phyloP scores from a whole-genome alignment of 768 basidiomycete genomes.

The Phanerochaete sordida region DNA sequence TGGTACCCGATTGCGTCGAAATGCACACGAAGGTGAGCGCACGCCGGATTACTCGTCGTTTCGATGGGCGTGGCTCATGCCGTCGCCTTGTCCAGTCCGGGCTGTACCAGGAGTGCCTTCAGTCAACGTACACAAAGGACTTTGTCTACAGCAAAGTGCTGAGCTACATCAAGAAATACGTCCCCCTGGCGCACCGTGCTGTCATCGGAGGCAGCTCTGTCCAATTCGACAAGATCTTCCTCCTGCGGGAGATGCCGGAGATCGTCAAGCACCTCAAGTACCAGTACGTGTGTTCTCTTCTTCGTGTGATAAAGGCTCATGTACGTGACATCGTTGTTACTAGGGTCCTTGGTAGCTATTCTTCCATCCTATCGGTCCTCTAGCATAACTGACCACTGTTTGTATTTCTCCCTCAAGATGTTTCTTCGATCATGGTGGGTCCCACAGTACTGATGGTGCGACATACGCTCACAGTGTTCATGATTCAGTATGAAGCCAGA shows the following conservation, averaged over 20 bases:
- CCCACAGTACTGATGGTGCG: no score
- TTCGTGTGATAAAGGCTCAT: background rate
- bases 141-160: background rate
- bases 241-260: background rate
- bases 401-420: no score
- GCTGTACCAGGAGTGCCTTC: background rate
- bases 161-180: background rate
- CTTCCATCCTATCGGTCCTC: no score
- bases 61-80: no score
- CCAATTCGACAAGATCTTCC: background rate
- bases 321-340: no score
- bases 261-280: background rate
- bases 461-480: no score
- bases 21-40: background rate
- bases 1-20: background rate
- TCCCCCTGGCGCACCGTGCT: background rate
- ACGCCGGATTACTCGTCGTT: no score
- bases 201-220: background rate
- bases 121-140: background rate
- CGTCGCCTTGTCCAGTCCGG: background rate
- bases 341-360: no score
- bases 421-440: no score
- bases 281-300: background rate
- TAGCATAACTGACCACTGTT: no score
- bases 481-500: no score